Percentiles rank a stretch among this genome's conserved stretches.
Evolutionary conservation across 2,329 filamentous ascomycete genomes (phyloP).

Genomic region (Blastomyces parvus): DNA sequence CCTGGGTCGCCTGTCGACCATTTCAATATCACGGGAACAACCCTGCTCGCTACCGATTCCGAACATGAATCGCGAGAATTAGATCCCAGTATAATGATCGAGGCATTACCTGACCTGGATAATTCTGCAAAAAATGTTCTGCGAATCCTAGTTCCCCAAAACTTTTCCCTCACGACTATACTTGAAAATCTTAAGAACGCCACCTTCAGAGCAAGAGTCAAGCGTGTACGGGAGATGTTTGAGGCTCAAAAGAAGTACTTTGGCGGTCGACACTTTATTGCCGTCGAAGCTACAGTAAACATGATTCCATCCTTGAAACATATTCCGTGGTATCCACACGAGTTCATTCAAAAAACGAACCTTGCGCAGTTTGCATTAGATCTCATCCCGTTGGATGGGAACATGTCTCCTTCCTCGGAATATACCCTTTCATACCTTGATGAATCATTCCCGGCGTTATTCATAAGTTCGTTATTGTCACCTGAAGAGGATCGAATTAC

Average conservation of each 20-base stretch:
- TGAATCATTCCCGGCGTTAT: slow-evolving; percentile 3
- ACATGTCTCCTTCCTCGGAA: neutral
- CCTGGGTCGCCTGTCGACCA: slow-evolving; percentile 11
- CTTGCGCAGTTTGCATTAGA: slow-evolving; percentile 15
- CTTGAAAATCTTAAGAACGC: slow-evolving; percentile 7
- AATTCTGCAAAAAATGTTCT: slow-evolving; percentile 11
- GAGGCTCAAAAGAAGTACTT: slow-evolving; percentile 12
- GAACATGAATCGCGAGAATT: slow-evolving; percentile 10
- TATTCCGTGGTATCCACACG: slow-evolving; percentile 9
- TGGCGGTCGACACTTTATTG: slow-evolving; percentile 12
- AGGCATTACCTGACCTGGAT: slow-evolving; percentile 13
- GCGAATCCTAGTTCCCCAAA: slow-evolving; percentile 8
- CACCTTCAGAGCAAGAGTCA: slow-evolving; percentile 7
- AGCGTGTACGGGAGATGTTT: slow-evolving; percentile 11
- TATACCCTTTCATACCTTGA: slow-evolving; percentile 1
- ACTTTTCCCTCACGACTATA: slow-evolving; percentile 11
- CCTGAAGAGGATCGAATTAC: neutral
- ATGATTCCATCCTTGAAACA: slow-evolving; percentile 9
- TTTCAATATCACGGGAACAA: slow-evolving; percentile 14
- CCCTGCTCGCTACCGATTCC: slow-evolving; percentile 11
- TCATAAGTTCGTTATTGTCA: slow-evolving; percentile 1
- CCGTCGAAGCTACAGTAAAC: slow-evolving; percentile 3
- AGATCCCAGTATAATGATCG: slow-evolving; percentile 13
- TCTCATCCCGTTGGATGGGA: slow-evolving; percentile 8
- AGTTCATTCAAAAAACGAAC: slow-evolving; percentile 15